Base-by-base conservation (phyloP, 176 grass and related monocot species). In the Saccharum officinarum region DNA sequence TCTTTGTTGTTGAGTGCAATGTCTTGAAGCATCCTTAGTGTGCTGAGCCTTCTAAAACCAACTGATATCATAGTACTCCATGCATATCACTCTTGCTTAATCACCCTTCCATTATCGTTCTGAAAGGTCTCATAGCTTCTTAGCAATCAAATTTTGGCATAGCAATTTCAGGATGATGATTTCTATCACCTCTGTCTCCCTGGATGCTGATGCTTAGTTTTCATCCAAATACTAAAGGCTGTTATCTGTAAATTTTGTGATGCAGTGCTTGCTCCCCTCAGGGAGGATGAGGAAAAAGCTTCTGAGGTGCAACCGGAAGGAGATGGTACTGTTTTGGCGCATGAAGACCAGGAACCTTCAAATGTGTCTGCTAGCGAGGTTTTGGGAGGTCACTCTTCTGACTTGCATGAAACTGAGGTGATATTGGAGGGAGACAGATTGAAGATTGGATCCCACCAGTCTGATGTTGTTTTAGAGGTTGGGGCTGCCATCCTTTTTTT, bases 391-490 rank as follows among this genome's bases (percentile, higher is more conserved):
- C 34, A 22, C 34, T 69, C 74, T 79, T 75, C 89, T 80, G 80
- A 70, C 67, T 17, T 18, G 22, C 39, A 55, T 47, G 80, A 86
- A 86, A 63, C 36, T 7, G 38, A 39, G 67, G 67, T 26, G 72
- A 44, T 82, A 82, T 46, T 69, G 87, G 68, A 86, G 49, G 62
- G 60, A 52, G 80, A 83, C 64, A 62, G 52, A 65, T 46, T 83
- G 38, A 80, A 75, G 42, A 63, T 20, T 25, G 63, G 67, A 64
- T 20, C 30, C 70, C 66, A 75, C 16, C 67, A 73, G 36, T 30
- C 67, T 79, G 42, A 73, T 38, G 14, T 75, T 60, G 81, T 82
- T 78, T 82, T 82, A 76, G 68, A 91, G 89, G 89, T 87, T 83
- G 40, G 46, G 7, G 11, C 75, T 38, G 49, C 75, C 59, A 76